Percentiles rank a stretch among this genome's conserved stretches.
phyloP scores from a whole-genome alignment of 345 rosid species.

The Microthlaspi erraticum region DNA sequence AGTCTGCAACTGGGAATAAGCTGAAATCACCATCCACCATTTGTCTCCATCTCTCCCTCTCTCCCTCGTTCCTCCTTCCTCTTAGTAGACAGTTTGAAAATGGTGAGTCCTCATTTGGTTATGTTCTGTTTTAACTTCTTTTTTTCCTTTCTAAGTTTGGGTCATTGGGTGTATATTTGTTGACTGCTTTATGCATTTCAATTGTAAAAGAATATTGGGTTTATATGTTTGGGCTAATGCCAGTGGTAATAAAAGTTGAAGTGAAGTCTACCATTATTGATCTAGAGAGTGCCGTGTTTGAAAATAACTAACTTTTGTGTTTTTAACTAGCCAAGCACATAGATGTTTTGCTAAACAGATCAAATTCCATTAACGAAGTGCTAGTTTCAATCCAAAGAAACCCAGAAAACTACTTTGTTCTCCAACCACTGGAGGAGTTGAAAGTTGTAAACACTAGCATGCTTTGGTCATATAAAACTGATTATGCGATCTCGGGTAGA shows the following conservation, averaged over 20 bases:
- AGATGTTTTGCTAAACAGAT: too few relatives aligned
- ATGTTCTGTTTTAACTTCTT: slow-evolving; percentile 22
- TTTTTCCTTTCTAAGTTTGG: slow-evolving; percentile 13
- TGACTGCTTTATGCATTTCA: slow-evolving; percentile 36
- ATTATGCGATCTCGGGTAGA: not conserved
- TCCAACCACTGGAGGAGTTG: too few relatives aligned
- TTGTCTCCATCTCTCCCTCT: slow-evolving; percentile 28
- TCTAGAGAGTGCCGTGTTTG: not conserved
- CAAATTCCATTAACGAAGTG: too few relatives aligned
- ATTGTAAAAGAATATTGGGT: slow-evolving; percentile 41
- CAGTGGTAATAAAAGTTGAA: slow-evolving; percentile 35
- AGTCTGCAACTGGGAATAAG: slow-evolving; percentile 47
- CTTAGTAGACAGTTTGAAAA: slow-evolving; percentile 13
- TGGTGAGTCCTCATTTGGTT: slow-evolving; percentile 15
- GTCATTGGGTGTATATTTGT: slow-evolving; percentile 42
- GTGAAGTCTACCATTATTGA: not conserved
- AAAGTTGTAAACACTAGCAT: not conserved
- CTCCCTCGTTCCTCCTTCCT: slow-evolving; percentile 14
- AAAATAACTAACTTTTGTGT: not conserved
- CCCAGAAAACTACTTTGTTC: not conserved
- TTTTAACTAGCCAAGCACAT: too few relatives aligned
- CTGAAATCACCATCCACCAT: slow-evolving; percentile 38
- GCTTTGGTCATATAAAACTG: not conserved
- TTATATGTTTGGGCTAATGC: slow-evolving; percentile 37
- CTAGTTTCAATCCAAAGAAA: not conserved